Conservation (phyloP, 2,329 filamentous ascomycete species). For the Ophiostoma tasmaniense region DNA sequence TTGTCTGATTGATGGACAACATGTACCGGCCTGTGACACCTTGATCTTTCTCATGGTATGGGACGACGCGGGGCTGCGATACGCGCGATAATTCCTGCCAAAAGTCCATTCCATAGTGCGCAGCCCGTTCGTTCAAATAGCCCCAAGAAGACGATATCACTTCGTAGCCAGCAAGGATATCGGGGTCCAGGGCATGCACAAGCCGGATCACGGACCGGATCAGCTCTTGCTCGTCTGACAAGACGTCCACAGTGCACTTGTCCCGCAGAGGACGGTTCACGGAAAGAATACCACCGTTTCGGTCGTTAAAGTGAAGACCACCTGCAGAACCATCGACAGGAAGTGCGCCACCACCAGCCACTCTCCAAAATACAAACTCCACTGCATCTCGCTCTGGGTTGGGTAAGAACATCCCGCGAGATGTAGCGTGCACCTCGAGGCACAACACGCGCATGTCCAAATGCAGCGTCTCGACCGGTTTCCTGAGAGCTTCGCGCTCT, state of each 20-base stretch:
- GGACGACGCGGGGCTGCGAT: constrained; percentile 21
- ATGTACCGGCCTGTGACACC: constrained; percentile 91
- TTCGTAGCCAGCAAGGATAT: constrained; percentile 90
- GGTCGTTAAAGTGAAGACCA: constrained; percentile 31
- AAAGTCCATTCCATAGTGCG: constrained; percentile 78
- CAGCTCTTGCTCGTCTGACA: constrained; percentile 78
- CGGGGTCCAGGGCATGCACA: constrained; percentile 75
- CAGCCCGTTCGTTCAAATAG: constrained; percentile 83
- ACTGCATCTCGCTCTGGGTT: constrained; percentile 89
- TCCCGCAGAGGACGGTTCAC: constrained; percentile 49
- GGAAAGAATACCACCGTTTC: constrained; percentile 60
- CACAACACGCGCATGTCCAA: constrained; percentile 98
- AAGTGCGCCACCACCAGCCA: constrained; percentile 42
- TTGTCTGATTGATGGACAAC: constrained; percentile 95
- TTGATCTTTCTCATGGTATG: constrained; percentile 49
- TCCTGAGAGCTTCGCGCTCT: neutral
- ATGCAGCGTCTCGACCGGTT: neutral
- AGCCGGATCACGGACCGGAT: constrained; percentile 81
- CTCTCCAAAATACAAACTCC: constrained; percentile 83
- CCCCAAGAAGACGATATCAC: constrained; percentile 93
- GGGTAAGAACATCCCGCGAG: constrained; percentile 67
- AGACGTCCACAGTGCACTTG: constrained; percentile 57
- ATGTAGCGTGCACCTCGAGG: constrained; percentile 85
- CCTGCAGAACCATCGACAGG: neutral
- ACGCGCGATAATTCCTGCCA: constrained; percentile 88